Base-by-base conservation (phyloP, 306 rosid species). In the Lathyrus aphaca region DNA sequence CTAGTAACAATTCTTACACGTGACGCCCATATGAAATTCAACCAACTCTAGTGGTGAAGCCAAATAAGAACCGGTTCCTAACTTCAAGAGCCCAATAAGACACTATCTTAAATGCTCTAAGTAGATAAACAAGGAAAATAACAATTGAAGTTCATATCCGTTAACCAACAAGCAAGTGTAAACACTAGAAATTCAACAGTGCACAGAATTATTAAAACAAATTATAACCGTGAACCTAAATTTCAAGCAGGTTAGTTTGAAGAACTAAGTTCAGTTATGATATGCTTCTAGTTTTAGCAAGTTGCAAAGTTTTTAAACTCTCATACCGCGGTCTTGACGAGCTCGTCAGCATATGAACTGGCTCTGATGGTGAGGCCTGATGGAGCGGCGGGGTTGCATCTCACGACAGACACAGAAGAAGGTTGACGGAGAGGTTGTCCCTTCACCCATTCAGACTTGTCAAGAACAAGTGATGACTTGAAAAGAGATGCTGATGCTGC, bases 311-410 rank as follows among this genome's bases (percentile, higher is more conserved):
- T 5, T 53, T 53, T 53, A 19, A 53, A 25, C 32, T 56, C 7
- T 56, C 63, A n/a, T 87, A 93, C 98, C 71, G 98, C 98, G 15
- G 98, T 93, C 64, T 93, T 93, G 82, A 93, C 91, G 23, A 93
- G 91, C 74, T 93, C 98, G n/a, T 93, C 97, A 3, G 85, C 75
- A 18, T 93, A 93, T 58, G 98, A 81, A 54, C 82, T 64, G n/a
- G 98, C 97, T 27, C 94, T 83, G 61, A 93, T 69, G 18, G 86
- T 77, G 75, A 93, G 86, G 6, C 85, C n/a, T 1, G 95, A 75
- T 0, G 87, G 74, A 49, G 74, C 3, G 44, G 81, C 35, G 60
- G 92, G 81, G 81, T 44, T 88, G 90, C 88, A 82, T 64, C 93
- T 79, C 12, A 82, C 86, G 0, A 69, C 67, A 0, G 89, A 87